phyloP scores from a whole-genome alignment of 768 basidiomycete genomes.

The Aureoboletus auriporus region DNA sequence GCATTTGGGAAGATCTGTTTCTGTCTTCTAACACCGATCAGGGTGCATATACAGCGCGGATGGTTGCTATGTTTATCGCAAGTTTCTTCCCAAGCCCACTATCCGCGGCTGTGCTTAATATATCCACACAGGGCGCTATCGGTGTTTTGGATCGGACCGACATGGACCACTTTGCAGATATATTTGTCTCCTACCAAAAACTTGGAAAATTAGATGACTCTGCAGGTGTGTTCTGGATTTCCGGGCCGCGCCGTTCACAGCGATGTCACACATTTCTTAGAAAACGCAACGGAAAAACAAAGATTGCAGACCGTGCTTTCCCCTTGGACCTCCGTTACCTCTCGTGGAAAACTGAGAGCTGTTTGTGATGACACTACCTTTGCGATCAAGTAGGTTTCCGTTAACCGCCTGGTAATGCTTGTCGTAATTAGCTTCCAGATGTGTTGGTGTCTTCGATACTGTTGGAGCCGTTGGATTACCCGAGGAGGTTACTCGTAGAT shows the following conservation, averaged over 20 bases:
- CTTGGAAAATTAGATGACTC: constrained; percentile 51
- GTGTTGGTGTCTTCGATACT: constrained; percentile 74
- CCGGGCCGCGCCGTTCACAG: background rate
- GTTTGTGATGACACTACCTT: constrained; percentile 45
- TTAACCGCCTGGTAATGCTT: background rate
- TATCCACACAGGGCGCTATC: constrained; percentile 51
- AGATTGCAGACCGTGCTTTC: constrained; percentile 41
- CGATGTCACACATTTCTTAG: constrained; percentile 18
- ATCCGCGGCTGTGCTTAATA: background rate
- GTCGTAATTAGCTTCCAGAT: constrained; percentile 33
- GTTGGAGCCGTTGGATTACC: constrained; percentile 73
- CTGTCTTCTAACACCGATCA: constrained; percentile 22
- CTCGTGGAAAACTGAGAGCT: constrained; percentile 52
- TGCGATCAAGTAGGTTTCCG: constrained; percentile 52
- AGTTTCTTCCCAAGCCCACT: background rate
- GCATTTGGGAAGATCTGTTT: background rate
- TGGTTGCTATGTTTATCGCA: constrained; percentile 59
- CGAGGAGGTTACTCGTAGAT: constrained; percentile 51
- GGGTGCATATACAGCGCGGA: constrained; percentile 76
- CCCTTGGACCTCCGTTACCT: constrained; percentile 50
- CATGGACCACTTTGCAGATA: constrained; percentile 67
- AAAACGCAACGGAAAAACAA: constrained; percentile 18
- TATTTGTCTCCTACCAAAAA: constrained; percentile 60
- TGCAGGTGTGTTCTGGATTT: constrained; percentile 33
- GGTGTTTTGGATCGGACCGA: constrained; percentile 66